These are phyloP conservation scores for Dendrobium catenatum DNA, from an alignment of 106 monocot genomes.

Conservation along the genomic window DNA sequence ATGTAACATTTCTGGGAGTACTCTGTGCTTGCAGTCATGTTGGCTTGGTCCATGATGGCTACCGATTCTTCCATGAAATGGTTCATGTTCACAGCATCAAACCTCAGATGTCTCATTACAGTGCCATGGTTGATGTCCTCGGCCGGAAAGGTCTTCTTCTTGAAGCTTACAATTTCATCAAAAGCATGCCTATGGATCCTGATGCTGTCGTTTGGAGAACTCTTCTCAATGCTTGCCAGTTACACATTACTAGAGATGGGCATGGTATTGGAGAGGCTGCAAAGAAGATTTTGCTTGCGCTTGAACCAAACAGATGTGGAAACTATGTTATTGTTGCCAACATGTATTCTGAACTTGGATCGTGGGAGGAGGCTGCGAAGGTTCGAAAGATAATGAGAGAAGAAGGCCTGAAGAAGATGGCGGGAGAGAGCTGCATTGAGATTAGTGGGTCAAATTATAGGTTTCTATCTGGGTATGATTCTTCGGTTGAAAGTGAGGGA, in stretches of 20 bases:
- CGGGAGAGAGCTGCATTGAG: slow-evolving; percentile 62
- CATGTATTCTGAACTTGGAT: slow-evolving; percentile 62
- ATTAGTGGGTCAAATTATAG: slow-evolving; percentile 23
- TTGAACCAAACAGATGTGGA: slow-evolving; percentile 60
- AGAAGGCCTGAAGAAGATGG: slow-evolving; percentile 58
- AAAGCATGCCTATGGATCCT: slow-evolving; percentile 37
- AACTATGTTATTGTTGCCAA: slow-evolving; percentile 71
- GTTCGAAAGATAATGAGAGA: slow-evolving; percentile 48
- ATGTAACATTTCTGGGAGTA: slow-evolving; percentile 67
- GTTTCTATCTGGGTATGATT: slow-evolving; percentile 45
- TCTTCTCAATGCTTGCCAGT: slow-evolving; percentile 46
- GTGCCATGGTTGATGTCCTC: slow-evolving; percentile 67
- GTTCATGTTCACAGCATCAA: slow-evolving; percentile 15
- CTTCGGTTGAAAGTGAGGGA: slow-evolving; percentile 7
- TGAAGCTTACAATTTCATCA: slow-evolving; percentile 51
- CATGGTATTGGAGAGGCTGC: slow-evolving; percentile 27
- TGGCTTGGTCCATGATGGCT: slow-evolving; percentile 42
- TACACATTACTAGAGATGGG: slow-evolving; percentile 22
- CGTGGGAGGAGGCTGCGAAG: slow-evolving; percentile 58
- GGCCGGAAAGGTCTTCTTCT: slow-evolving; percentile 46
- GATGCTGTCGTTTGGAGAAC: slow-evolving; percentile 82
- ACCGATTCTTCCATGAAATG: slow-evolving; percentile 58
- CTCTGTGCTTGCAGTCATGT: slow-evolving; percentile 69
- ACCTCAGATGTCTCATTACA: slow-evolving; percentile 61
- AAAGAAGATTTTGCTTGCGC: slow-evolving; percentile 27